phyloP scores from a whole-genome alignment of 2,329 filamentous ascomycete species.

The Bertia moriformis region DNA sequence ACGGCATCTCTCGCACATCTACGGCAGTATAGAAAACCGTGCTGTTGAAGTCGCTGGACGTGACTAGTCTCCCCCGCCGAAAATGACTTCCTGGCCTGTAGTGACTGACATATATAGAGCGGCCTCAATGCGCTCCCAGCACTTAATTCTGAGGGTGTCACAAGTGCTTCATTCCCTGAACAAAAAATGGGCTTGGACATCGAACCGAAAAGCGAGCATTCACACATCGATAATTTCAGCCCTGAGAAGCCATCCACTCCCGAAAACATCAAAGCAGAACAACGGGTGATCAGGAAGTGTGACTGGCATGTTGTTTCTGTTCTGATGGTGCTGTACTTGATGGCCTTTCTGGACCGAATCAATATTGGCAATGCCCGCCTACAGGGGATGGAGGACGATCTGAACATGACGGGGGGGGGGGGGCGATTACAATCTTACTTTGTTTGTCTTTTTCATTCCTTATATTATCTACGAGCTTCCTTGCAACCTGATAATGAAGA shows the following conservation, averaged over 20 bases:
- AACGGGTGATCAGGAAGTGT: conserved; percentile 21
- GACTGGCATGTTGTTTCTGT: conserved; percentile 23
- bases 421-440: conserved; percentile 25
- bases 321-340: conserved; percentile 23
- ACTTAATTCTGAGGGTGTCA: no score
- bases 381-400: conserved; percentile 23
- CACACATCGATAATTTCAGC: no score
- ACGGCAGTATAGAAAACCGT: no score
- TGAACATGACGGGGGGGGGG: conserved; percentile 23
- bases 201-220: no score
- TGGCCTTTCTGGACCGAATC: conserved; percentile 27
- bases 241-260: neutral
- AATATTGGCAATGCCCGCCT: conserved; percentile 32
- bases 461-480: conserved; percentile 29
- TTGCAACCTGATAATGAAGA: conserved; percentile 27
- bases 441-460: conserved; percentile 22
- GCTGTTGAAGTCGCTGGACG: no score
- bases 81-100: no score
- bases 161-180: no score
- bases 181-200: no score
- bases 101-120: no score
- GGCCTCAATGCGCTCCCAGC: no score
- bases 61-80: no score
- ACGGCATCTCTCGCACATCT: no score
- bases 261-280: conserved; percentile 16